phyloP scores from a whole-genome alignment of 805 yeast species.

The Suhomyces faveliae region DNA sequence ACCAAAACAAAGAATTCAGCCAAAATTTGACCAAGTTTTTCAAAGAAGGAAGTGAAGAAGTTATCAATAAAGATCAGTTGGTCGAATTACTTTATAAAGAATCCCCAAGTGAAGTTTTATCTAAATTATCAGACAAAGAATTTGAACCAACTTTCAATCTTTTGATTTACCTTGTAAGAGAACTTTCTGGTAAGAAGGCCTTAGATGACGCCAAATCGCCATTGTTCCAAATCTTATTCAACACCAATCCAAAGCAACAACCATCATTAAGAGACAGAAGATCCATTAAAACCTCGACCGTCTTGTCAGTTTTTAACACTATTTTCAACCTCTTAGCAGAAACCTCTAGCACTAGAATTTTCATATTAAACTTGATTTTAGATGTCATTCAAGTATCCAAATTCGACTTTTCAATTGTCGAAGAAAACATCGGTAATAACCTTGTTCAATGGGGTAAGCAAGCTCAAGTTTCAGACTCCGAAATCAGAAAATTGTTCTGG shows the following conservation, averaged over 20 bases:
- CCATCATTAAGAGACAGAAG: constrained; percentile 45
- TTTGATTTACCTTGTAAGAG: constrained; percentile 33
- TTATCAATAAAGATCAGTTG: constrained; percentile 29
- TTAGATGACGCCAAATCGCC: constrained; percentile 22
- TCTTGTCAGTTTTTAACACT: constrained; percentile 40
- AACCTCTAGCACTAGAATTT: constrained; percentile 29
- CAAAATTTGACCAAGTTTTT: constrained; percentile 23
- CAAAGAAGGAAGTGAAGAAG: constrained; percentile 17
- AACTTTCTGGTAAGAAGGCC: constrained; percentile 24
- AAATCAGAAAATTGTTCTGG: constrained; percentile 36
- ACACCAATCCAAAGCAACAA: constrained; percentile 33
- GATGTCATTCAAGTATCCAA: constrained; percentile 28
- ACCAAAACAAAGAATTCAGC: constrained; percentile 28
- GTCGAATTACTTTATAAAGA: constrained; percentile 25
- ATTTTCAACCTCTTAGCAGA: constrained; percentile 42
- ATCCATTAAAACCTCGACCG: constrained; percentile 40
- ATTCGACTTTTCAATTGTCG: constrained; percentile 33
- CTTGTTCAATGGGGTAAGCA: constrained; percentile 36
- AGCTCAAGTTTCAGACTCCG: constrained; percentile 30
- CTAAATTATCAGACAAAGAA: constrained; percentile 40
- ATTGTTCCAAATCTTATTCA: constrained; percentile 28
- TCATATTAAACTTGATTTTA: constrained; percentile 32
- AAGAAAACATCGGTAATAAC: constrained; percentile 35
- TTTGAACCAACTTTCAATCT: constrained; percentile 47
- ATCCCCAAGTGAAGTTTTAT: constrained; percentile 29